phyloP scores from a whole-genome alignment of 768 basidiomycete genomes.

The Termitomyces sp. region DNA sequence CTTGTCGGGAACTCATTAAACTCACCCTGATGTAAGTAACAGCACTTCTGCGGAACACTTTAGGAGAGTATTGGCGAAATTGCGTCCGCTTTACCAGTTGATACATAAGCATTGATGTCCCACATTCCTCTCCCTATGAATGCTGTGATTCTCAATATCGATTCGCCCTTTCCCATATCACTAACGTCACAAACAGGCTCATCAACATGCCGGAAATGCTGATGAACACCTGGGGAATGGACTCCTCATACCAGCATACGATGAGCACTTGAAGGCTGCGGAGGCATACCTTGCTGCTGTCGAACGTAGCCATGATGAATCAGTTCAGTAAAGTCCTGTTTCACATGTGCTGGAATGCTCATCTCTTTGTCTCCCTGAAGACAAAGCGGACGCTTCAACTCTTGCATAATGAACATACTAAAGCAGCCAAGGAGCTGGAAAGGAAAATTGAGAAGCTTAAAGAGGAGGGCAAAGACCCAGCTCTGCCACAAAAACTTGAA shows the following conservation, averaged over 20 bases:
- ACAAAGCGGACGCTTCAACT: constrained; percentile 73
- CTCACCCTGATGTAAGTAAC: background rate
- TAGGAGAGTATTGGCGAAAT: background rate
- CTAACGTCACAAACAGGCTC: constrained; percentile 45
- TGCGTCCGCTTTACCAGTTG: background rate
- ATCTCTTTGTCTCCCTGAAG: constrained; percentile 29
- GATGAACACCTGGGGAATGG: constrained; percentile 67
- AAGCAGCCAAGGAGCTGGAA: constrained; percentile 65
- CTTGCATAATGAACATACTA: constrained; percentile 70
- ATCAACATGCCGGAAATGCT: constrained; percentile 77
- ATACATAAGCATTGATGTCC: constrained; percentile 10
- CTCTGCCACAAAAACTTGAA: constrained; percentile 58
- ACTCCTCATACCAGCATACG: constrained; percentile 62
- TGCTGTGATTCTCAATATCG: constrained; percentile 29
- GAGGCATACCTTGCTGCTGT: constrained; percentile 69
- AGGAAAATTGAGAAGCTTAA: constrained; percentile 65
- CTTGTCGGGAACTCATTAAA: background rate
- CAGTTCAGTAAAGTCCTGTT: constrained; percentile 37
- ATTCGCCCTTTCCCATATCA: background rate
- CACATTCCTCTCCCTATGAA: constrained; percentile 45
- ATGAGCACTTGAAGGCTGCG: constrained; percentile 73
- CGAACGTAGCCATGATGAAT: constrained; percentile 67
- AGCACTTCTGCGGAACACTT: too few relatives aligned
- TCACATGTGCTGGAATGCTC: background rate
- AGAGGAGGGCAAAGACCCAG: constrained; percentile 74